Evolutionary conservation across 2,329 filamentous ascomycete species (phyloP).

Genomic region (Pseudogymnoascus sp.): DNA sequence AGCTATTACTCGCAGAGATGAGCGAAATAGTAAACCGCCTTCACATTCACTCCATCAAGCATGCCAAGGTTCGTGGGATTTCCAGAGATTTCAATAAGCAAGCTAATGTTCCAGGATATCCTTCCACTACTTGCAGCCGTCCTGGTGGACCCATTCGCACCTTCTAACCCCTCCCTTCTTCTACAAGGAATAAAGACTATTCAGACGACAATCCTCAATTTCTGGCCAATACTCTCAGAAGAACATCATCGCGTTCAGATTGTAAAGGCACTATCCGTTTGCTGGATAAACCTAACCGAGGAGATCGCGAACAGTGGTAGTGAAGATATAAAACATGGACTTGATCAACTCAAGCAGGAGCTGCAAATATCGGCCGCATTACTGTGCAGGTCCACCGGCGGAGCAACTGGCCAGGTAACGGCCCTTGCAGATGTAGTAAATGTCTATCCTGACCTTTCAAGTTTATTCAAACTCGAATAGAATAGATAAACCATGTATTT

Average conservation of each 20-base stretch:
- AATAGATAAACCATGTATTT: not conserved
- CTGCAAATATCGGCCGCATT: conserved; percentile 19
- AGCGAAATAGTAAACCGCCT: conserved; percentile 45
- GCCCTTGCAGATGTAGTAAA: not conserved
- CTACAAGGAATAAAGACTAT: conserved; percentile 41
- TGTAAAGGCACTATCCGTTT: conserved; percentile 51
- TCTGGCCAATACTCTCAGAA: conserved; percentile 58
- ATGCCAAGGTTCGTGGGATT: conserved; percentile 49
- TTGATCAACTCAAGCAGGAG: conserved; percentile 17
- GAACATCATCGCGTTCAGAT: conserved; percentile 54
- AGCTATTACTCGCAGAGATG: conserved; percentile 47
- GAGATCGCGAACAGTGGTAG: conserved; percentile 18
- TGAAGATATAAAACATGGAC: not conserved
- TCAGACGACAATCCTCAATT: conserved; percentile 50
- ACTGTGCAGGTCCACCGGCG: conserved; percentile 20
- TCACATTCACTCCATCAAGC: conserved; percentile 56
- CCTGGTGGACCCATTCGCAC: conserved; percentile 61
- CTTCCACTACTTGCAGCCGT: conserved; percentile 59
- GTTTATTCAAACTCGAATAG: not conserved
- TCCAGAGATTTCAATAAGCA: conserved; percentile 15
- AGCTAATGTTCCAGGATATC: conserved; percentile 42
- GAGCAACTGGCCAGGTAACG: not conserved
- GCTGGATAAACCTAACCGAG: conserved; percentile 52
- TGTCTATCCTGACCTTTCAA: not conserved
- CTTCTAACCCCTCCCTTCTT: conserved; percentile 46